Evolutionary conservation across 768 basidiomycete species (phyloP).

Genomic region (Piloderma croceum): DNA sequence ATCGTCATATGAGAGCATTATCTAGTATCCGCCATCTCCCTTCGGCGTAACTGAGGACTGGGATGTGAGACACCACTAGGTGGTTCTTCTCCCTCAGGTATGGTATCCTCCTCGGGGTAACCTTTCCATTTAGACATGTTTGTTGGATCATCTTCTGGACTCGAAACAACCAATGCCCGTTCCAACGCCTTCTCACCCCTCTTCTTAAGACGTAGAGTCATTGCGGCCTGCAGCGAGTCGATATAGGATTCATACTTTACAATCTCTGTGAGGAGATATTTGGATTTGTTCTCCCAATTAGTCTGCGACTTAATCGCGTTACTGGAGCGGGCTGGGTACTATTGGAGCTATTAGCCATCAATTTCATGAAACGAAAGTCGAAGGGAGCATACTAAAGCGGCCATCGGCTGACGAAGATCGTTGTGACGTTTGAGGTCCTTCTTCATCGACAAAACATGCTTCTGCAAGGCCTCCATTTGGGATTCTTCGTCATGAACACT

Average conservation of each 20-base stretch:
- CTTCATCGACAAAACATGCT: constrained; percentile 72
- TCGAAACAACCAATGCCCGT: constrained; percentile 39
- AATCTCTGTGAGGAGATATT: constrained; percentile 84
- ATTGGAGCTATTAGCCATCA: no score
- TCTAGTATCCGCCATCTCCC: constrained; percentile 44
- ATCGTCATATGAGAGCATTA: no score
- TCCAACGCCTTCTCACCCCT: constrained; percentile 84
- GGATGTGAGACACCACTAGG: constrained; percentile 20
- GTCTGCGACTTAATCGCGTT: constrained; percentile 71
- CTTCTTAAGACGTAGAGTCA: constrained; percentile 80
- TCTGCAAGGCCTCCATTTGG: constrained; percentile 84
- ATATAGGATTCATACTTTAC: constrained; percentile 96
- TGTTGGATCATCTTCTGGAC: constrained; percentile 28
- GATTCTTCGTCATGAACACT: constrained; percentile 89
- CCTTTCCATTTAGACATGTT: constrained; percentile 35
- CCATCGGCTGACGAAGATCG: constrained; percentile 78
- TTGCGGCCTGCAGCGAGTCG: constrained; percentile 79
- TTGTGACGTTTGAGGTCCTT: constrained; percentile 80
- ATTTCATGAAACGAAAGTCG: constrained; percentile 16
- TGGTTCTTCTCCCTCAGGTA: constrained; percentile 42
- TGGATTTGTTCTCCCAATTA: constrained; percentile 93
- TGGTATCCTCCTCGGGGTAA: constrained; percentile 39
- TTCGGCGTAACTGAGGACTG: constrained; percentile 31
- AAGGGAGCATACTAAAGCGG: constrained; percentile 75
- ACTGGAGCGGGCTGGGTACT: constrained; percentile 77